These are phyloP conservation scores for Schwanniomyces occidentalis DNA, from an alignment of 805 yeast genomes.

Conservation along the genomic window DNA sequence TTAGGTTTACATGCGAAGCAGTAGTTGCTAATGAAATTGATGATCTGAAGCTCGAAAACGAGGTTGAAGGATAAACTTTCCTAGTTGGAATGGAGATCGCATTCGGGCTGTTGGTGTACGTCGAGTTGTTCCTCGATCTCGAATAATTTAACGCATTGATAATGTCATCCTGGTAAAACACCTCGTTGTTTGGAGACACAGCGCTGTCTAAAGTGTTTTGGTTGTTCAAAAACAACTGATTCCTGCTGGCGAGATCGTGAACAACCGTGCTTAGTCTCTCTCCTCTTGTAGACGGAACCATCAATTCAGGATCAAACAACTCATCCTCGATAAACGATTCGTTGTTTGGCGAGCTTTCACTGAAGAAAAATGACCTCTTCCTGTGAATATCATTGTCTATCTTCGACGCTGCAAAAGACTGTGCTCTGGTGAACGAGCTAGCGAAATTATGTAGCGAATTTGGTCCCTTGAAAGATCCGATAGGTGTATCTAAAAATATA, in stretches of 20 bases:
- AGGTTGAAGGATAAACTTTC: constrained; percentile 35
- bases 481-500: constrained; percentile 30
- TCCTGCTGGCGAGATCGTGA: constrained; percentile 32
- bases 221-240: constrained; percentile 16
- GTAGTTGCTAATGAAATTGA: constrained; percentile 35
- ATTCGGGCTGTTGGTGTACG: constrained; percentile 12
- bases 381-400: constrained; percentile 57
- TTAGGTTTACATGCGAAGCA: constrained; percentile 54
- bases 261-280: constrained; percentile 62
- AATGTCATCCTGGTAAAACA: constrained; percentile 41
- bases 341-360: constrained; percentile 26
- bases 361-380: constrained; percentile 58
- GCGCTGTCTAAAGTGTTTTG: constrained; percentile 10
- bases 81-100: constrained; percentile 26
- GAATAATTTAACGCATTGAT: constrained; percentile 22
- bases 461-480: constrained; percentile 62
- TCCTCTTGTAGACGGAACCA: constrained; percentile 66
- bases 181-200: constrained; percentile 26
- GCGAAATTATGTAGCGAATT: constrained; percentile 80
- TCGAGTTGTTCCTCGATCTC: constrained; percentile 30
- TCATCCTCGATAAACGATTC: constrained; percentile 50
- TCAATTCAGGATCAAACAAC: constrained; percentile 63
- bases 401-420: constrained; percentile 54
- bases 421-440: constrained; percentile 76
- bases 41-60: constrained; percentile 45